phyloP scores from a whole-genome alignment of 768 basidiomycete genomes.

The Pulveroboletus ravenelii region DNA sequence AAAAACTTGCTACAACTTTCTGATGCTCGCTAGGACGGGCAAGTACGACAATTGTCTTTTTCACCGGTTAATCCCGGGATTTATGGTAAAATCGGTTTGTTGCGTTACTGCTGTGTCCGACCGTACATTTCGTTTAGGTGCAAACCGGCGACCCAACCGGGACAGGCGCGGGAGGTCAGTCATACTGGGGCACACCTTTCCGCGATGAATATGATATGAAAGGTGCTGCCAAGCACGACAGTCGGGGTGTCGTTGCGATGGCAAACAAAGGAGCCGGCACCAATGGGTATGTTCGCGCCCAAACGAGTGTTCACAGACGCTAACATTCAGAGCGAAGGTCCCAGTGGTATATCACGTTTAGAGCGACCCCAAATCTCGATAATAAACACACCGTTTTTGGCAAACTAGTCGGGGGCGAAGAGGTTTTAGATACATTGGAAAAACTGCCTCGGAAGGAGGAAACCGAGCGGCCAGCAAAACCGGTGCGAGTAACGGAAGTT shows the following conservation, averaged over 20 bases:
- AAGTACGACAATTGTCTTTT: conserved; percentile 90
- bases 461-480: conserved; percentile 82
- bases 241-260: conserved; percentile 86
- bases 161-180: conserved; percentile 89
- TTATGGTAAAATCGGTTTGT: conserved; percentile 62
- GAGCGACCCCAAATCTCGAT: conserved; percentile 76
- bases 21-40: conserved; percentile 86
- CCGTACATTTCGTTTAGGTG: conserved; percentile 47
- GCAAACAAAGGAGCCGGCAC: conserved; percentile 91
- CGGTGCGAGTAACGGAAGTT: conserved; percentile 80
- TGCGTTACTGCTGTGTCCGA: neutral
- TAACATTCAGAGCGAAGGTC: conserved; percentile 46
- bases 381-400: conserved; percentile 97
- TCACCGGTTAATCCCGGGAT: conserved; percentile 89
- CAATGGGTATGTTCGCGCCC: conserved; percentile 55
- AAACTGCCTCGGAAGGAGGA: conserved; percentile 75
- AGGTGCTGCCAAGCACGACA: conserved; percentile 83
- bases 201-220: conserved; percentile 90
- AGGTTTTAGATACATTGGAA: conserved; percentile 82
- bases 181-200: conserved; percentile 94
- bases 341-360: conserved; percentile 93
- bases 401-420: conserved; percentile 93
- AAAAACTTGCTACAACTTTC: conserved; percentile 97
- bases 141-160: conserved; percentile 98
- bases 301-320: neutral